Base-by-base conservation (phyloP, 2,329 filamentous ascomycete species). In the Hymenoscyphus fructigenus region DNA sequence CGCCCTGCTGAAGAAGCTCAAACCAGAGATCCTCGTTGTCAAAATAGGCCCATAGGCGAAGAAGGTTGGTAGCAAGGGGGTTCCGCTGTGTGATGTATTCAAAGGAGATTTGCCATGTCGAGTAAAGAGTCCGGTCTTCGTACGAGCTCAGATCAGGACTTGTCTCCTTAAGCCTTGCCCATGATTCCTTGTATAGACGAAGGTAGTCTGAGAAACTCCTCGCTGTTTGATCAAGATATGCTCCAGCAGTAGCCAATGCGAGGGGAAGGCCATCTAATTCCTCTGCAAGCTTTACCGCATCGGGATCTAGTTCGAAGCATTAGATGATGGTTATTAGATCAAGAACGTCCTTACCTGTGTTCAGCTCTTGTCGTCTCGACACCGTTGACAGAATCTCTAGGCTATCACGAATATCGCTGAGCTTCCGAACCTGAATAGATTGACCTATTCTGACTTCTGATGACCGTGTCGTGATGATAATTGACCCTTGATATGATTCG, bases 161-260 rank as follows among this genome's bases (percentile, higher is more conserved):
- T 23, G 57, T 68, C 63, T 73, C 55, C 6, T 78, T 74, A n/a
- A 80, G 70, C 53, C 66, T 62, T 17, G 66, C 66, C 81, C 78
- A 83, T 59, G 74, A 77, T 41, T 68, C 66, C 44, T 76, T 59
- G 66, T 83, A 83, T 9, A 76, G 58, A 14, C 74, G 36, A 55
- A 82, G 73, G 68, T 83, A 83, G 57, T 28, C 73, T 23, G 56
- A 82, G 72, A 70, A 82, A 83, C 50, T 80, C 67, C 29, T 78
- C 53, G 76, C 65, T 47, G 76, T 75, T 59, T 80, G 67, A 44
- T 73, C 62, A 17, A 83, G 76, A 65, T 81, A 84, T 0, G 78
- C 75, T 12, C 80, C 80, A 26, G 82, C 81, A n/a, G 79, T 78
- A 6, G 79, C 72, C 12, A 84, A 75, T 2, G 81, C 81, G 34